A percentile compares a stretch with the other conserved stretches of the same genome.
phyloP scores from a whole-genome alignment of 768 basidiomycete genomes.

The Amyloporia xantha region DNA sequence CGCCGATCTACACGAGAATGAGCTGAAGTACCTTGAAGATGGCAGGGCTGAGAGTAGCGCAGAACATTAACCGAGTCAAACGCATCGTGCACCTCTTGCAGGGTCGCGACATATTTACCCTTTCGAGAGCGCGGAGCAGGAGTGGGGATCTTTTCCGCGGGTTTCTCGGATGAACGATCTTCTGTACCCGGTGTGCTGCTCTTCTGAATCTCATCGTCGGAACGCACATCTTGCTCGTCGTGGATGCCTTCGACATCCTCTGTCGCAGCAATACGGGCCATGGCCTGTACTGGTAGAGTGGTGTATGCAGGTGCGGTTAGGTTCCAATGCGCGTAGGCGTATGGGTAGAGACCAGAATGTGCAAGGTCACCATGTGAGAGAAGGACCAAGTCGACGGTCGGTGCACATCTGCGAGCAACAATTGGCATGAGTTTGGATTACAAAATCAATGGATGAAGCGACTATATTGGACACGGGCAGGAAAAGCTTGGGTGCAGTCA shows the following conservation, averaged over 20 bases:
- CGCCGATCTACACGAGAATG: not conserved
- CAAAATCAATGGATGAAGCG: not conserved
- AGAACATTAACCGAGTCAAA: slow-evolving; percentile 90
- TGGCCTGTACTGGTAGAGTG: slow-evolving; percentile 91
- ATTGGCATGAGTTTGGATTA: not conserved
- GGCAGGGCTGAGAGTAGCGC: slow-evolving; percentile 92
- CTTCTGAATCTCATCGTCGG: slow-evolving; percentile 20
- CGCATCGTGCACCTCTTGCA: slow-evolving; percentile 84
- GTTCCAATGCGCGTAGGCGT: slow-evolving; percentile 82
- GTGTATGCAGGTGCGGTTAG: slow-evolving; percentile 89
- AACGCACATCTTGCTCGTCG: slow-evolving; percentile 66
- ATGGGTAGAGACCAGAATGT: slow-evolving; percentile 90
- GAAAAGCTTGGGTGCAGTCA: not conserved
- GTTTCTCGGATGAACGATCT: slow-evolving; percentile 20
- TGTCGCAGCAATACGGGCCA: slow-evolving; percentile 85
- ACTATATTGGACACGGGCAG: no score
- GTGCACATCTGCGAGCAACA: slow-evolving; percentile 49
- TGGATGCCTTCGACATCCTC: slow-evolving; percentile 83
- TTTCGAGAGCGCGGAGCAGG: slow-evolving; percentile 17
- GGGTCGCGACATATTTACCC: slow-evolving; percentile 66
- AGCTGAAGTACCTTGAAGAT: slow-evolving; percentile 66
- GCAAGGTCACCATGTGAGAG: slow-evolving; percentile 90
- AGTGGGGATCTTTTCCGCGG: slow-evolving; percentile 15
- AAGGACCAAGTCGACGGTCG: slow-evolving; percentile 82
- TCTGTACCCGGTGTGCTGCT: slow-evolving; percentile 3